Evolutionary conservation across 495 filamentous ascomycete genomes (phyloP).

Genomic region (Aspergillus asperescens): DNA sequence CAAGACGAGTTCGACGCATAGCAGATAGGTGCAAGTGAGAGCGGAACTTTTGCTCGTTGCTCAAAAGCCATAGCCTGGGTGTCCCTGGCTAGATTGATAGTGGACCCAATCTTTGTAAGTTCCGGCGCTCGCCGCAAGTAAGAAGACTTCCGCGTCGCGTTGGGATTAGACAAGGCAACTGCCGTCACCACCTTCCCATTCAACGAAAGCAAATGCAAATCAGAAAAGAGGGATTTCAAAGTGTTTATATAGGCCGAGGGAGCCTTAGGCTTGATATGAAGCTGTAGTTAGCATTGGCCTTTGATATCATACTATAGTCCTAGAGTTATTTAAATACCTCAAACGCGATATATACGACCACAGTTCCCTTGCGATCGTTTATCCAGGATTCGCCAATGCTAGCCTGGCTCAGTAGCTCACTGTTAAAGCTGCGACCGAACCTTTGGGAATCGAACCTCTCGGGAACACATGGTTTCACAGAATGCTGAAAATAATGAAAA

Average conservation of each 20-base stretch:
- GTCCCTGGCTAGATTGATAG: background rate
- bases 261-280: slow-evolving; percentile 3
- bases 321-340: slow-evolving; percentile 23
- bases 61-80: background rate
- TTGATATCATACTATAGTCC: background rate
- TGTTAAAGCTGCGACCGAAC: slow-evolving; percentile 4
- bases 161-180: slow-evolving; percentile 18
- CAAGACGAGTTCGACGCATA: slow-evolving; percentile 59
- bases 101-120: background rate
- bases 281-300: slow-evolving; percentile 5
- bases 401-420: slow-evolving; percentile 18
- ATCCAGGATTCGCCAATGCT: slow-evolving; percentile 27
- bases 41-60: background rate
- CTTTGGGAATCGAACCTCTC: slow-evolving; percentile 20
- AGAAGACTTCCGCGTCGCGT: background rate
- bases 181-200: slow-evolving; percentile 20
- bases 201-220: slow-evolving; percentile 16
- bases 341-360: slow-evolving; percentile 20
- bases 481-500: slow-evolving; percentile 14
- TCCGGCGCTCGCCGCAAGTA: background rate
- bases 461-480: slow-evolving; percentile 18
- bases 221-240: slow-evolving; percentile 21
- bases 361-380: slow-evolving; percentile 14
- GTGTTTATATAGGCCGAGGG: slow-evolving; percentile 4
- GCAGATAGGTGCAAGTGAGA: slow-evolving; percentile 44